Percentiles rank a stretch among this genome's conserved stretches.
These are phyloP conservation scores for Novymonas esmeraldas DNA, from an alignment of 208 protist genomes.

Conservation along the genomic window DNA sequence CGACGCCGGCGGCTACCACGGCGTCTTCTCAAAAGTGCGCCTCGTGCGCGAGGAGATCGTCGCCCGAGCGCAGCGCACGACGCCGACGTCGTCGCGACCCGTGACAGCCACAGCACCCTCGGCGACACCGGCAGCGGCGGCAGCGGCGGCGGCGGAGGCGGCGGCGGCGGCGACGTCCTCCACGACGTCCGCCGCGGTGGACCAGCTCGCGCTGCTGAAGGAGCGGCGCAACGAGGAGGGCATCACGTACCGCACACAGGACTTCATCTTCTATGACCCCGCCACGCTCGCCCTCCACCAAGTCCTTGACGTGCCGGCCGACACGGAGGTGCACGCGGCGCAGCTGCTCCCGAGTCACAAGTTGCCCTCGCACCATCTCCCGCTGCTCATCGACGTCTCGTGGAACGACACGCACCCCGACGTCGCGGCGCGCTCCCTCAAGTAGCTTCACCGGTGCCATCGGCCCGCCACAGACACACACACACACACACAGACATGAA, in stretches of 20 bases:
- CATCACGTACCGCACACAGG: slow-evolving; percentile 68
- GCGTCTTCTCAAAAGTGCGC: slow-evolving; percentile 32
- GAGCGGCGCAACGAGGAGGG: slow-evolving; percentile 36
- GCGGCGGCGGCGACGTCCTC: not conserved
- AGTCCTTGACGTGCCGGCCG: slow-evolving; percentile 77
- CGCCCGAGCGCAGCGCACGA: not conserved
- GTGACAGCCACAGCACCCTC: no score
- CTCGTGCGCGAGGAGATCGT: slow-evolving; percentile 33
- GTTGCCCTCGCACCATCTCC: slow-evolving; percentile 82
- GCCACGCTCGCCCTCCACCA: slow-evolving; percentile 71
- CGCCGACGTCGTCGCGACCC: no score
- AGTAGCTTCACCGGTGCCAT: no score
- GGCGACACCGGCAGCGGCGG: not conserved
- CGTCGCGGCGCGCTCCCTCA: slow-evolving; percentile 47
- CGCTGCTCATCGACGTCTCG: slow-evolving; percentile 80
- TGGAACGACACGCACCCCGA: slow-evolving; percentile 79
- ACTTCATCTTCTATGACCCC: slow-evolving; percentile 89
- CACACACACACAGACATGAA: no score
- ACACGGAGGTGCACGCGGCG: slow-evolving; percentile 49
- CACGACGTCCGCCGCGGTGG: not conserved
- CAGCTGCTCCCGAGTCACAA: slow-evolving; percentile 71
- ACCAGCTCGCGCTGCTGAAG: slow-evolving; percentile 44
- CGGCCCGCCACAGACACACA: not conserved
- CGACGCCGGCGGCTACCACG: slow-evolving; percentile 28
- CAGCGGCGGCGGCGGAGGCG: not conserved